Conservation (phyloP, 1,284 basidiomycete species). For the Boletus semigastroideus region DNA sequence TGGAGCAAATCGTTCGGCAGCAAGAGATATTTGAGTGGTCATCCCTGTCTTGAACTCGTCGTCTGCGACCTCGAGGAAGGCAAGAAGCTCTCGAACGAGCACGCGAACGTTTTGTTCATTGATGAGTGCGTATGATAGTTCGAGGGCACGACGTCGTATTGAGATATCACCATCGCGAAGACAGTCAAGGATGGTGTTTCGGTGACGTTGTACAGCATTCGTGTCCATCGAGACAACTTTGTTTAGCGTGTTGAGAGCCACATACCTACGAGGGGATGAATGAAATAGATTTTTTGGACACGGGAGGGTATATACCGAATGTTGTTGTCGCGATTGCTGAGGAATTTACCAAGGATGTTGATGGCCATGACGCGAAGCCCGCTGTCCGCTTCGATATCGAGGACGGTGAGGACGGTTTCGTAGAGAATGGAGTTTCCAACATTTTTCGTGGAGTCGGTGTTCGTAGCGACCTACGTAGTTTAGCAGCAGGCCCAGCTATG, state of each 20-base stretch:
- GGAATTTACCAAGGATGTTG: slow-evolving; percentile 98
- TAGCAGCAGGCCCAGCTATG: slow-evolving; percentile 3
- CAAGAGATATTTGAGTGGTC: slow-evolving; percentile 96
- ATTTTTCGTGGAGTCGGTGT: slow-evolving; percentile 97
- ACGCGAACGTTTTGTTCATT: slow-evolving; percentile 95
- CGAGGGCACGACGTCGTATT: slow-evolving; percentile 93
- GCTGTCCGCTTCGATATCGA: slow-evolving; percentile 97
- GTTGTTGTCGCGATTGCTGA: slow-evolving; percentile 98
- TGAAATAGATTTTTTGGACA: neutral
- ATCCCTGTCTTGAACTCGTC: slow-evolving; percentile 98
- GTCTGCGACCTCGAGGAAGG: slow-evolving; percentile 97
- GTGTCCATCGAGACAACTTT: slow-evolving; percentile 99
- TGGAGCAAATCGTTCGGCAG: slow-evolving; percentile 95
- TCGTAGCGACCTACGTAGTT: slow-evolving; percentile 83
- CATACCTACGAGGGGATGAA: slow-evolving; percentile 64
- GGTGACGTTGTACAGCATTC: slow-evolving; percentile 96
- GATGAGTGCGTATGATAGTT: slow-evolving; percentile 96
- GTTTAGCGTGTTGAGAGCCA: slow-evolving; percentile 97
- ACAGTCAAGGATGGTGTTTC: slow-evolving; percentile 98
- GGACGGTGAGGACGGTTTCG: slow-evolving; percentile 96
- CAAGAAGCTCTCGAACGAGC: slow-evolving; percentile 88
- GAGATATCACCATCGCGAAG: slow-evolving; percentile 98
- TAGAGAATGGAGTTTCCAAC: slow-evolving; percentile 99
- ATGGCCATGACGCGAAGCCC: slow-evolving; percentile 99
- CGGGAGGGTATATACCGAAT: slow-evolving; percentile 64